Evolutionary conservation across 305 asterid genomes (phyloP), one percentile per base, ranked within the genome.

Genomic region (Petunia hybrid): DNA sequence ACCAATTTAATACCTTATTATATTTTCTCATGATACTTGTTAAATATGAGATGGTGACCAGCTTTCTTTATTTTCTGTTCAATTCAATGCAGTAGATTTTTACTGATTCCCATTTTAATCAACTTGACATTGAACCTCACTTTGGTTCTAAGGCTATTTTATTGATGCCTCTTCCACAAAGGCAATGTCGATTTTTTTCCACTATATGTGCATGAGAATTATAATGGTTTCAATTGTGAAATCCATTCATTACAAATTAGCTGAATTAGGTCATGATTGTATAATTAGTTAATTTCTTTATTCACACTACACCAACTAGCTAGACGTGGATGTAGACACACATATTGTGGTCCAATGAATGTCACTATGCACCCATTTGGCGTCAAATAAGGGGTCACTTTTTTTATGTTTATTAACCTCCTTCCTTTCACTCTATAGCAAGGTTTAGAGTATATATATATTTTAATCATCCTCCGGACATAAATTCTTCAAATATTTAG

Each of bases 261-360:
- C 41, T 74, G 79, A 74, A 74, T 61, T 74, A 74, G 65, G 31
- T 48, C n/a, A 74, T 74, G 78, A 53, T 74, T 74, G 63, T 31
- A 13, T 13, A 53, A 53, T 73, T 73, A 51, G 8, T 53, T 51
- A 48, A 51, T 53, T 22, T 74, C 5, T 69, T 69, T 8, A 73
- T 73, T 14, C 31, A 71, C 61, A 35, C 61, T 31, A 9, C 61
- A 35, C 61, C 43, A 9, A 46, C 60, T 70, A 61, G 41, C 8
- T 2, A 65, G 12, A 39, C 16, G 46, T 22, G 16, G 78, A 74
- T 14, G 78, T 36, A 6, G 48, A 6, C 78, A 73, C 63, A 73
- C 10, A 9, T 13, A 73, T 22, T 6, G 4, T 36, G 36, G 40
- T 73, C 46, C 78, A 53, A 53, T 73, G 36, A 74, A 36, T 74